Evolutionary conservation across 805 yeast species (phyloP).

Genomic region (Schwanniomyces yamadae): DNA sequence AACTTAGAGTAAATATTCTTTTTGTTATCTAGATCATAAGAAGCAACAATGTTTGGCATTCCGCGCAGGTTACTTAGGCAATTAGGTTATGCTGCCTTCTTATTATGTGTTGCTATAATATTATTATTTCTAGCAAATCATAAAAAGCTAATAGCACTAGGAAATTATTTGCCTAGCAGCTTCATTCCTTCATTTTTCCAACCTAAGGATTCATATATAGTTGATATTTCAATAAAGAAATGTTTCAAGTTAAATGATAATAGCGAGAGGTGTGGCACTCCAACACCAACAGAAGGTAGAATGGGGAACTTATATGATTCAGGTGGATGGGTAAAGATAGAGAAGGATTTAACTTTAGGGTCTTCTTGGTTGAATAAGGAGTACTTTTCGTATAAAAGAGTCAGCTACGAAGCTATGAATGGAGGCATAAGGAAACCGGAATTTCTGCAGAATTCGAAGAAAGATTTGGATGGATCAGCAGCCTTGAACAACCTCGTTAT

Average conservation of each 20-base stretch:
- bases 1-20: no score
- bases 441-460: conserved; percentile 3
- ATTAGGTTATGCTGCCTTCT: conserved; percentile 17
- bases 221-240: conserved; percentile 41
- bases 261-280: conserved; percentile 25
- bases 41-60: conserved; percentile 28
- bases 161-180: conserved; percentile 28
- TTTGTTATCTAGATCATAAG: no score
- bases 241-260: conserved; percentile 24
- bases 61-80: conserved; percentile 34
- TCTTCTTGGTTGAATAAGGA: conserved; percentile 42
- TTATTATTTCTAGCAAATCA: conserved; percentile 40
- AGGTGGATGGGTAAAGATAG: conserved; percentile 42
- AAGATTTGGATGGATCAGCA: conserved; percentile 5
- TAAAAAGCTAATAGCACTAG: conserved; percentile 27
- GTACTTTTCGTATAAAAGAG: conserved; percentile 35
- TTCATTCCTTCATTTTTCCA: conserved; percentile 41
- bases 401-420: conserved; percentile 20
- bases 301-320: conserved; percentile 22
- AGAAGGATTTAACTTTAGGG: conserved; percentile 49
- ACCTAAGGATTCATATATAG: conserved; percentile 36
- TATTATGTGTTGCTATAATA: conserved; percentile 17
- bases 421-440: conserved; percentile 3
- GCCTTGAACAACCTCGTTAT: conserved; percentile 29
- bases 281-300: conserved; percentile 19